Base-by-base conservation (phyloP, 768 basidiomycete genomes). In the Leccinum longicurvipes region DNA sequence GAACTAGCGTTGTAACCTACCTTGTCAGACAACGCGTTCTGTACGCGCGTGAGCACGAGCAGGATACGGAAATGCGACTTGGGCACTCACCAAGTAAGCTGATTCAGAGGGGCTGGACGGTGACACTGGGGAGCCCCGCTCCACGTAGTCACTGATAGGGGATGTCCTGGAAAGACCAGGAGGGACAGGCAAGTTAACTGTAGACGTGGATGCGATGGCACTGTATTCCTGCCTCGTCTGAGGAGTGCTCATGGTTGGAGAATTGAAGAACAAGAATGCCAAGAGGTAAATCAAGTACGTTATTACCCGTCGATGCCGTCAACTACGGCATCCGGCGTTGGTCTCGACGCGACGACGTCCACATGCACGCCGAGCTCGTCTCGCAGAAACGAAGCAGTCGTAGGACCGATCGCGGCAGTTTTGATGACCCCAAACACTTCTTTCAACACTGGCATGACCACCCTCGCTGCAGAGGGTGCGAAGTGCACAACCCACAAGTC, bases 401-500 rank as follows among this genome's bases (percentile, higher is more conserved):
- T 89, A 0, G 83, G 82, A 1, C 89, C 89, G 53, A 91, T 91
- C 1, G 82, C 79, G 8, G 85, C 86, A 6, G 86, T 62, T 25
- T 63, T 74, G 51, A 74, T 14, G 51, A 54, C 17, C 5, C 63
- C 45, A 60, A 87, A 84, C 51, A 75, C 66, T 28, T 75, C 64
- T 8, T 66, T 67, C 32, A 91, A 58, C 11, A 75, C 66, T 2
- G 87, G 86, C 7, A 74, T 67, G 17, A 80, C 83, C 47, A 82
- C 79, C 24, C 76, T 77, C 1, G 87, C 85, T 3, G 81, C 79
- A 1, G 89, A 91, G 4, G 89, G 89, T 0, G 89, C 87, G 62
- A 91, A 91, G 65, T 82, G 82, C 19, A 85, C 81, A 2, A 89
- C 80, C 90, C 89, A 91, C 80, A 83, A 85, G 6, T 24, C 47